Evolutionary conservation across 352 stramenopile species (phyloP).

Genomic region (Pythium brassicae): DNA sequence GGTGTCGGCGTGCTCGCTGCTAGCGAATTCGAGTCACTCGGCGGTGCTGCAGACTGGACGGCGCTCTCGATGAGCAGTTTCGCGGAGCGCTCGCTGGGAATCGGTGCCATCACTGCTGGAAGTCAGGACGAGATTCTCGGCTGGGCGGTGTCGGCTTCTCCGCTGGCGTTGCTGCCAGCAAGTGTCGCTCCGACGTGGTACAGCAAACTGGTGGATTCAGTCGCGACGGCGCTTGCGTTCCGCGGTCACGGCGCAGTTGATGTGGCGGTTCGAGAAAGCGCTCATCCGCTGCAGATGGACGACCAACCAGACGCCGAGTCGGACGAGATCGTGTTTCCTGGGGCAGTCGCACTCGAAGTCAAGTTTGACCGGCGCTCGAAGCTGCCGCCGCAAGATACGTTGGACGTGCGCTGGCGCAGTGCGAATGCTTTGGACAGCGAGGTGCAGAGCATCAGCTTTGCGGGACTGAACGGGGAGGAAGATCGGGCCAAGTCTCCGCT

Average conservation of each 20-base stretch:
- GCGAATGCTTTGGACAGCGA: background rate
- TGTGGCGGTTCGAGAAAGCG: constrained; percentile 47
- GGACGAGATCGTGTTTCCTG: constrained; percentile 32
- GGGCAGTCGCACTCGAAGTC: constrained; percentile 61
- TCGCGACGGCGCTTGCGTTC: constrained; percentile 58
- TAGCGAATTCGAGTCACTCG: background rate
- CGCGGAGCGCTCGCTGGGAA: background rate
- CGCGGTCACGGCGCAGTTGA: constrained; percentile 25
- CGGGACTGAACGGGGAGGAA: constrained; percentile 28
- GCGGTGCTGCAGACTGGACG: background rate
- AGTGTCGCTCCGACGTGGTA: constrained; percentile 49
- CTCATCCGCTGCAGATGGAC: constrained; percentile 27
- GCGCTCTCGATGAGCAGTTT: constrained; percentile 2
- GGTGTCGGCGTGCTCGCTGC: constrained; percentile 17
- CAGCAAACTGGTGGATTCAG: constrained; percentile 48
- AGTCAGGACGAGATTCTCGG: constrained; percentile 2
- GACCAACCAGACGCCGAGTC: background rate
- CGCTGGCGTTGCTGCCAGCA: constrained; percentile 27
- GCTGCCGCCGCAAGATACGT: constrained; percentile 25
- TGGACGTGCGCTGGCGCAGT: constrained; percentile 7
- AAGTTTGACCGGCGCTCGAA: constrained; percentile 58
- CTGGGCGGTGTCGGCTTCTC: constrained; percentile 21
- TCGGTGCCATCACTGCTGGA: constrained; percentile 1
- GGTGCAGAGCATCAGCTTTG: constrained; percentile 13
- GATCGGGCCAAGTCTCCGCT: constrained; percentile 21